Evolutionary conservation across 2,329 filamentous ascomycete genomes (phyloP).

Genomic region (Penicillium aurantiogriseum): DNA sequence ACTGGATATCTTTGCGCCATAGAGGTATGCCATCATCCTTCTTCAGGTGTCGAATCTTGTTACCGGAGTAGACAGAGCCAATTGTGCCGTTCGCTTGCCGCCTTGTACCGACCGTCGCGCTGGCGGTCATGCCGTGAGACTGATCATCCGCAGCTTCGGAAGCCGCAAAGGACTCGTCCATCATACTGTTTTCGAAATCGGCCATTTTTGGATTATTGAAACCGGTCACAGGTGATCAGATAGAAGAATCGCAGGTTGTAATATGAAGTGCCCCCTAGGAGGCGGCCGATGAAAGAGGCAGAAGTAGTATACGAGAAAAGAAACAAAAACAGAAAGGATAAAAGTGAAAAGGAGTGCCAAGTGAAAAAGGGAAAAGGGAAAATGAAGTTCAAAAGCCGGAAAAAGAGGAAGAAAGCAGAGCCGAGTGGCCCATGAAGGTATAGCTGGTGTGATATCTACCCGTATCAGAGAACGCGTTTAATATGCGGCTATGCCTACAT

Average conservation of each 20-base stretch:
- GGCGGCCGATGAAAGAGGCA: constrained; percentile 14
- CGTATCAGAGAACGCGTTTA: constrained; percentile 14
- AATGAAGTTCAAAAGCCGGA: constrained; percentile 11
- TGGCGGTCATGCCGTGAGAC: constrained; percentile 38
- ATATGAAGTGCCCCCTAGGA: constrained; percentile 17
- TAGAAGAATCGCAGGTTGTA: constrained; percentile 6
- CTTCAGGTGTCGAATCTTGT: constrained; percentile 66
- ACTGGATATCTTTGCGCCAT: constrained; percentile 67
- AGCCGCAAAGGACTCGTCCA: constrained; percentile 38
- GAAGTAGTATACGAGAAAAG: constrained; percentile 5
- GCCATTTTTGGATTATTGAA: constrained; percentile 28
- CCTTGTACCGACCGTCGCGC: constrained; percentile 50
- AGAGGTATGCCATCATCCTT: constrained; percentile 66
- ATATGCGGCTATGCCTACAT: neutral
- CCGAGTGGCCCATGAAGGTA: constrained; percentile 16
- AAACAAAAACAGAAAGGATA: constrained; percentile 7
- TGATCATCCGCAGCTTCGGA: constrained; percentile 40
- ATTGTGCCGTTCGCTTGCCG: constrained; percentile 65
- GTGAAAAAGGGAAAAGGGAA: constrained; percentile 12
- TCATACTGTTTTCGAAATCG: constrained; percentile 33
- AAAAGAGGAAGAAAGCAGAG: constrained; percentile 17
- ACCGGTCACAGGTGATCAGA: neutral
- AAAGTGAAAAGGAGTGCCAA: constrained; percentile 10
- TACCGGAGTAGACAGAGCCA: constrained; percentile 65
- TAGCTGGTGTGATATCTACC: constrained; percentile 25